A percentile compares a stretch with the other conserved stretches of the same genome.
Evolutionary conservation across 345 rosid species (phyloP).

Genomic region (Boechera divaricarpa): DNA sequence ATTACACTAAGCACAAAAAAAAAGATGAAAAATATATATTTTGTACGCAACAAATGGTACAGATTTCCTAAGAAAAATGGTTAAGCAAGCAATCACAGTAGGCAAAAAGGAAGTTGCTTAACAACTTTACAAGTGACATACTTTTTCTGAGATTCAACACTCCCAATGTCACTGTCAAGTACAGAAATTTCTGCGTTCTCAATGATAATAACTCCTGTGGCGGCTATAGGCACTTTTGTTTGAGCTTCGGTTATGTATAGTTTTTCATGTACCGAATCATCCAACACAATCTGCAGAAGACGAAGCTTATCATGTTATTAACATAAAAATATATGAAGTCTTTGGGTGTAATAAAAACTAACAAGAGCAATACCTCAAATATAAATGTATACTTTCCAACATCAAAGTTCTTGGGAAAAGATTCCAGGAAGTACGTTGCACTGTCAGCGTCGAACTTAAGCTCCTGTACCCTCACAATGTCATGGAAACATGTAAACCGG

Average conservation of each 20-base stretch:
- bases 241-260: conserved; percentile 66
- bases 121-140: conserved; percentile 40
- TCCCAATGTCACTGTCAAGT: conserved; percentile 87
- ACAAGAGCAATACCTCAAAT: conserved; percentile 70
- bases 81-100: conserved; percentile 9
- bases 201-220: conserved; percentile 68
- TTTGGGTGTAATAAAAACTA: conserved; percentile 8
- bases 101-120: not conserved
- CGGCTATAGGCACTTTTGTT: conserved; percentile 61
- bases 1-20: conserved; percentile 15
- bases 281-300: conserved; percentile 60
- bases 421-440: conserved; percentile 56
- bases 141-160: conserved; percentile 75
- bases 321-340: conserved; percentile 24
- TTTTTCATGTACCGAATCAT: conserved; percentile 63
- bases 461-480: conserved; percentile 58
- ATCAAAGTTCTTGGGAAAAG: conserved; percentile 64
- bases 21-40: not conserved
- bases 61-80: not conserved
- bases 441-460: conserved; percentile 69
- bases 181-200: conserved; percentile 77
- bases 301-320: conserved; percentile 9
- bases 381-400: conserved; percentile 82
- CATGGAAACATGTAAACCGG: conserved; percentile 16
- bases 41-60: not conserved